Percentiles rank a stretch among this genome's conserved stretches.
phyloP scores from a whole-genome alignment of 129 eudicot species.

The Flaveria robusta region DNA sequence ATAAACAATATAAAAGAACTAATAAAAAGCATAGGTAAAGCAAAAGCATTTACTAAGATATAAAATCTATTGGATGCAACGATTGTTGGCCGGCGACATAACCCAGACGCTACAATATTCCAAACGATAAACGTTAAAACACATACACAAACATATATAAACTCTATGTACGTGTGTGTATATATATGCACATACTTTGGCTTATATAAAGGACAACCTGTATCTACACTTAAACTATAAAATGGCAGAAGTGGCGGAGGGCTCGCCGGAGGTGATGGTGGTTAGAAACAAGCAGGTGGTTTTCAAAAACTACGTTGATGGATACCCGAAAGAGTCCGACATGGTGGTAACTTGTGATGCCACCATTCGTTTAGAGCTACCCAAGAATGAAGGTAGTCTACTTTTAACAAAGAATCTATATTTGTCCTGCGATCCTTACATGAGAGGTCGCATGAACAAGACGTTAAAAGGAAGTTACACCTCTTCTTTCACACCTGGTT shows the following conservation, averaged over 20 bases:
- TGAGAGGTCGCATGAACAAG: slow-evolving; percentile 25
- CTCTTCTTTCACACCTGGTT: slow-evolving; percentile 26
- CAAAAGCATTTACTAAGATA: not conserved
- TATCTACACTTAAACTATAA: not conserved
- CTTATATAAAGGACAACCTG: not conserved
- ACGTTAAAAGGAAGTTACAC: slow-evolving; percentile 3
- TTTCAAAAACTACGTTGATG: slow-evolving; percentile 28
- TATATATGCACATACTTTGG: not conserved
- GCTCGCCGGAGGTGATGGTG: not conserved
- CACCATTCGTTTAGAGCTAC: slow-evolving; percentile 29
- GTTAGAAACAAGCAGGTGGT: slow-evolving; percentile 39
- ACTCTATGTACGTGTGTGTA: not conserved
- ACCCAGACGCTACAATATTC: not conserved
- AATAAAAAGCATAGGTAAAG: no score
- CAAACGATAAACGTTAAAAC: not conserved
- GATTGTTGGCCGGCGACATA: slow-evolving; percentile 19
- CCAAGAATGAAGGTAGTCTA: slow-evolving; percentile 11
- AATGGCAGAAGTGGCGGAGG: not conserved
- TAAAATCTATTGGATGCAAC: not conserved
- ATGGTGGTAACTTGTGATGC: slow-evolving; percentile 25
- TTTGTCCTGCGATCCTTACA: slow-evolving; percentile 34
- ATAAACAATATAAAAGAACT: no score
- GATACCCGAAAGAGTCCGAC: slow-evolving; percentile 28
- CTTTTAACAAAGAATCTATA: slow-evolving; percentile 27
- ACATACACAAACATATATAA: not conserved